A percentile compares a stretch with the other conserved stretches of the same genome.
Conservation (phyloP, 441 rosid genomes). For the Pelargonium citronellum region DNA sequence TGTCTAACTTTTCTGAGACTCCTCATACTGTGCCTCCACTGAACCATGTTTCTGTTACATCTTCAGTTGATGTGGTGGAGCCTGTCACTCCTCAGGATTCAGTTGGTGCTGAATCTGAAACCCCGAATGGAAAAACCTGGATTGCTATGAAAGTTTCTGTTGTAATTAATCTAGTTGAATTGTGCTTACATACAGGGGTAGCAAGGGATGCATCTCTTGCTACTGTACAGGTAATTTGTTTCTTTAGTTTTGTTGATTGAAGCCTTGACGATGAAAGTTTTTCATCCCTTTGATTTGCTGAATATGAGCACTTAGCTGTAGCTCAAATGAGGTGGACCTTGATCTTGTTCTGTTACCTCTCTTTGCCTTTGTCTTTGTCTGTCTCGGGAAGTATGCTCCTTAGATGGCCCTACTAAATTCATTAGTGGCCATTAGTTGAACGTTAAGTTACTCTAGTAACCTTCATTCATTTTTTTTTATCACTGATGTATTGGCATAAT, state of each 20-base stretch:
- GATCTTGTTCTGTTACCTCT: no score
- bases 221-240: constrained; percentile 60
- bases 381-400: not conserved
- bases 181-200: constrained; percentile 68
- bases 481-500: no score
- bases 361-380: no score
- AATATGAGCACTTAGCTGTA: no score
- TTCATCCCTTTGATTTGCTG: not conserved
- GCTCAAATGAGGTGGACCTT: no score
- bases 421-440: not conserved
- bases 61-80: constrained; percentile 43
- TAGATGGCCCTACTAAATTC: not conserved
- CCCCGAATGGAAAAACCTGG: constrained; percentile 47
- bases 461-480: no score
- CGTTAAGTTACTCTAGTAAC: no score
- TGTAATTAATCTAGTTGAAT: constrained; percentile 62
- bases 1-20: constrained; percentile 80
- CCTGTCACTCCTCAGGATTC: constrained; percentile 39
- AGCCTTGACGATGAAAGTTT: not conserved
- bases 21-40: constrained; percentile 62
- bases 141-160: constrained; percentile 64
- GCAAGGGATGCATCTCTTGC: constrained; percentile 76
- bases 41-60: constrained; percentile 35
- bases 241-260: not conserved
- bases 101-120: constrained; percentile 32